Conservation (phyloP, 441 rosid genomes). For the Gossypium lobatum region DNA sequence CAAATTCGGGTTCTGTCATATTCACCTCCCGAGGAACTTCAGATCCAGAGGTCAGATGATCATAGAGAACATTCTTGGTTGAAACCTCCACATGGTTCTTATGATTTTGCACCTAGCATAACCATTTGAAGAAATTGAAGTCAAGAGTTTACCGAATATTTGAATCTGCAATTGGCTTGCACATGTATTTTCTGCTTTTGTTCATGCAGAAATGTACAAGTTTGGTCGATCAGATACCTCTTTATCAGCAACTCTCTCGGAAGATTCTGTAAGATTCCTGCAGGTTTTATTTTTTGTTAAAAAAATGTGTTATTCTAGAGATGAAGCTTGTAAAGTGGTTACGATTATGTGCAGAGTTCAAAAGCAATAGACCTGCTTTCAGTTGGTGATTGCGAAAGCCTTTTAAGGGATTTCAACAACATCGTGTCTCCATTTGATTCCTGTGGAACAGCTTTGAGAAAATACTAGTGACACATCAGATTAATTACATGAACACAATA, state of each 20-base stretch:
- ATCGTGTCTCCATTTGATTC: conserved; percentile 29
- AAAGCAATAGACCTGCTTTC: conserved; percentile 54
- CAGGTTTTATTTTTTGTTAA: conserved; percentile 12
- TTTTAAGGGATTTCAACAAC: conserved; percentile 50
- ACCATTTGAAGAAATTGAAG: conserved; percentile 15
- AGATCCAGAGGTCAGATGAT: conserved; percentile 23
- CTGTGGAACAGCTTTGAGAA: conserved; percentile 29
- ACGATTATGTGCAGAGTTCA: neutral
- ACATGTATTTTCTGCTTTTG: neutral
- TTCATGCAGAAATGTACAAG: conserved; percentile 6
- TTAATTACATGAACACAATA: conserved; percentile 8
- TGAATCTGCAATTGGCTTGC: neutral
- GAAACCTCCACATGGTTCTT: conserved; percentile 24
- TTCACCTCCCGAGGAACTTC: conserved; percentile 28
- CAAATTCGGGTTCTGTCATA: conserved; percentile 36
- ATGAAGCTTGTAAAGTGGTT: conserved; percentile 3
- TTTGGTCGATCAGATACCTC: conserved; percentile 38
- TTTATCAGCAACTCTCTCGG: conserved; percentile 30
- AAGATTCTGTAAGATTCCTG: conserved; percentile 44
- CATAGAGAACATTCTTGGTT: conserved; percentile 19
- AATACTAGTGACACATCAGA: neutral
- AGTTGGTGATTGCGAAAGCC: conserved; percentile 51
- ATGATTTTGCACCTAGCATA: conserved; percentile 35
- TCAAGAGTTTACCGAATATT: conserved; percentile 9
- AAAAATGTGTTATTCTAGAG: conserved; percentile 6